Evolutionary conservation across 192 early-diverging fungal species (phyloP).

Genomic region (Mortierella hygrophila): DNA sequence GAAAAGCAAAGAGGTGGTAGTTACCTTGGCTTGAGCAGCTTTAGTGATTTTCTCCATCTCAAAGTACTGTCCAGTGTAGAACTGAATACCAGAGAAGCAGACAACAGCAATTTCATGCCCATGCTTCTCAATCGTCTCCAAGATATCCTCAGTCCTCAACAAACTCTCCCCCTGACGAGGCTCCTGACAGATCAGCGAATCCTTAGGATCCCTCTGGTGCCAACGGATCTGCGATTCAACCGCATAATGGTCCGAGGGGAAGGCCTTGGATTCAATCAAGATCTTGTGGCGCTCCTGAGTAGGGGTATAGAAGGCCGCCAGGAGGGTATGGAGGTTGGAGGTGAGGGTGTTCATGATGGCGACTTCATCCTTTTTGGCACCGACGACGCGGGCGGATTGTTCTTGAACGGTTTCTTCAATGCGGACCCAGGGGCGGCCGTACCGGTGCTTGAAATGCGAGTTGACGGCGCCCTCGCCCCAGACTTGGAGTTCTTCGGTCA

Average conservation of each 20-base stretch:
- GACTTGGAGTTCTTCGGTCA: conserved; percentile 92
- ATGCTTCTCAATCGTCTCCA: conserved; percentile 77
- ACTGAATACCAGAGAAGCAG: conserved; percentile 92
- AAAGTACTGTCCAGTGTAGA: conserved; percentile 93
- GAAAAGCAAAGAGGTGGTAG: background rate
- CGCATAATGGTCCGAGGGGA: conserved; percentile 97
- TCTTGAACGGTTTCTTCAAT: conserved; percentile 84
- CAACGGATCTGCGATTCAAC: conserved; percentile 89
- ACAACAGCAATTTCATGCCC: conserved; percentile 89
- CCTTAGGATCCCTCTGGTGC: conserved; percentile 79
- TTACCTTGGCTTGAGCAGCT: conserved; percentile 81
- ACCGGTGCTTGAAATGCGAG: conserved; percentile 89
- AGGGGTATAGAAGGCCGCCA: conserved; percentile 95
- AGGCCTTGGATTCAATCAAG: conserved; percentile 92
- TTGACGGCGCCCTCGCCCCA: conserved; percentile 91
- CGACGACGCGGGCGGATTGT: conserved; percentile 83
- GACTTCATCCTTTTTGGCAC: conserved; percentile 82
- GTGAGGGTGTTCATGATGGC: conserved; percentile 96
- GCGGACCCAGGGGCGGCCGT: conserved; percentile 87
- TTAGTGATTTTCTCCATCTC: conserved; percentile 88
- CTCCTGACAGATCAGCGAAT: conserved; percentile 78
- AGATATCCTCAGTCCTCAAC: conserved; percentile 85
- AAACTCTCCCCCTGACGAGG: conserved; percentile 81
- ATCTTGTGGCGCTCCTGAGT: conserved; percentile 81
- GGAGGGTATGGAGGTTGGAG: conserved; percentile 89